Evolutionary conservation across 2,329 filamentous ascomycete species (phyloP), one percentile per base, ranked within the genome.

Genomic region (Apiospora kogelbergensis): DNA sequence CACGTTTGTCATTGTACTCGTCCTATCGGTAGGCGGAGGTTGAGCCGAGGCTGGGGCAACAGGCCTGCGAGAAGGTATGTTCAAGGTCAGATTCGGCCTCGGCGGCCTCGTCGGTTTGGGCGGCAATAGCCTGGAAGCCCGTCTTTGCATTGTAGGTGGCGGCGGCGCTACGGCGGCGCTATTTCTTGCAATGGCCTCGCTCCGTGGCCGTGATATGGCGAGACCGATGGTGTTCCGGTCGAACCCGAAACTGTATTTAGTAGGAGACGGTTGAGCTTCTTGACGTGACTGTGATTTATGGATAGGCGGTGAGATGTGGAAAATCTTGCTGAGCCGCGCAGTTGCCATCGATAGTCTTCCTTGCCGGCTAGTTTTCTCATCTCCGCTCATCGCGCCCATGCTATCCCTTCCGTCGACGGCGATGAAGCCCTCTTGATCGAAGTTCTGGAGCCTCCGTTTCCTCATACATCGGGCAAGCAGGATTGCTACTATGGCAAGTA

Each of bases 11-110:
- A 72, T 73, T 70, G 73, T 81, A 78, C 70, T 84, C 78, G 73
- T 86, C 83, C 77, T 88, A 83, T 70, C 88, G 84, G 76, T 88
- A 81, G 10, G 85, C 84, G 71, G 86, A 78, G 68, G 83, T 79
- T 75, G 73, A 15, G 74, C 73, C 20, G 76, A 86, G 84, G 68
- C 84, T 81, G 26, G 71, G 24, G 72, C 68, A 30, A 71, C 68
- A 6, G 70, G 71, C 20, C 67, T 60, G 37, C 67, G 71, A n/a
- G 71, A 68, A 26, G 75, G 74, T 48, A 84, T 83, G 30, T 77
- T 74, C 37, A 84, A 72, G 1, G 82, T 81, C 68, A 88, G 75
- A 3, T 80, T 74, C 17, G 86, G 85, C 71, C 80, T 82, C 2
- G 78, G 76, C 4, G 74, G 73, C n/a, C 44, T 72, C 46, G 69